Percentiles rank a stretch among this genome's conserved stretches.
phyloP scores from a whole-genome alignment of 225 moss, liverwort and hornwort species.

The Bryum argenteum region DNA sequence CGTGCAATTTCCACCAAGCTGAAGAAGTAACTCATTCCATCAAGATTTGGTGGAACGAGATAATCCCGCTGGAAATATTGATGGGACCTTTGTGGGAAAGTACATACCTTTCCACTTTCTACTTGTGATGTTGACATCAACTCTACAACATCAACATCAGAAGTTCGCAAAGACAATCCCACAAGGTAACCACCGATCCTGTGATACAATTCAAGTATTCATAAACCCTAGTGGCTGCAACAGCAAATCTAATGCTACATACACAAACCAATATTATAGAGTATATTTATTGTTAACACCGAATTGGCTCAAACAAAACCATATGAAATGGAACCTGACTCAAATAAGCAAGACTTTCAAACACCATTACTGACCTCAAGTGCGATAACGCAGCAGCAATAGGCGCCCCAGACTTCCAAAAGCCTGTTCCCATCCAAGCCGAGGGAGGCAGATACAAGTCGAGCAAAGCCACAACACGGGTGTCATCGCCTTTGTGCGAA shows the following conservation, averaged over 20 bases:
- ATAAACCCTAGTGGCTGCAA: not conserved
- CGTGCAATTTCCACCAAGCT: no score
- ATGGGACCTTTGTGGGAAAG: no score
- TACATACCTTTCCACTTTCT: no score
- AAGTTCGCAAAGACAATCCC: conserved; percentile 4
- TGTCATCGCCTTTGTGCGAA: conserved; percentile 31
- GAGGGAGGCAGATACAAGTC: conserved; percentile 69
- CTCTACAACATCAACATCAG: not conserved
- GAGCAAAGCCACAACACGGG: conserved; percentile 66
- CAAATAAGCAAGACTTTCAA: not conserved
- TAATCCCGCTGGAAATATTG: no score
- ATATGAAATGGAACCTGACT: no score
- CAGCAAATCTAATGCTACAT: not conserved
- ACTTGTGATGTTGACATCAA: not conserved
- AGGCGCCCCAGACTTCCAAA: conserved; percentile 66
- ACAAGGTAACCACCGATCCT: conserved; percentile 5
- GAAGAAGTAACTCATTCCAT: no score
- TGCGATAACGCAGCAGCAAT: conserved; percentile 75
- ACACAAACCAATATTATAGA: not conserved
- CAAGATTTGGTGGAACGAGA: no score
- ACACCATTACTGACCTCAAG: conserved; percentile 57
- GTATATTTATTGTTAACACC: no score
- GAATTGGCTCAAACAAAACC: no score
- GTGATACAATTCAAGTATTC: not conserved
- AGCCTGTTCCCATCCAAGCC: conserved; percentile 60